phyloP scores from a whole-genome alignment of 2,329 filamentous ascomycete species.

The Sporothrix schenckii region DNA sequence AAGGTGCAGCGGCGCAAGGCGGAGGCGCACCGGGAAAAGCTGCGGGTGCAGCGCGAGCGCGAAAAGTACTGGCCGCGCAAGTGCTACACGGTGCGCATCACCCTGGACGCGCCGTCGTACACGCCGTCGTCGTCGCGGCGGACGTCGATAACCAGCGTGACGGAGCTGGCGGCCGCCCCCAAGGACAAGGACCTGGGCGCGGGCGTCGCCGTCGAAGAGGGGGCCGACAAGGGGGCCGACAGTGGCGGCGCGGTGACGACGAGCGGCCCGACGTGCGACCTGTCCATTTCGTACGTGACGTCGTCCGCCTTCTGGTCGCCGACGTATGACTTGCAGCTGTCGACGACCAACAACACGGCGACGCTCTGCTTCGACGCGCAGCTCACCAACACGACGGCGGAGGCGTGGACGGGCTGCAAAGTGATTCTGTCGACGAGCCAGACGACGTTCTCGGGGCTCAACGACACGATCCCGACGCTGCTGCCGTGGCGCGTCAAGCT shows the following conservation, averaged over 20 bases:
- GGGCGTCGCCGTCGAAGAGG: slow-evolving; percentile 14
- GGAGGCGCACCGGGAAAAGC: slow-evolving; percentile 47
- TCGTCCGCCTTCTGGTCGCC: slow-evolving; percentile 61
- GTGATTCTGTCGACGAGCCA: slow-evolving; percentile 66
- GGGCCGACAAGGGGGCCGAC: not conserved
- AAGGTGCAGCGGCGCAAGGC: slow-evolving; percentile 41
- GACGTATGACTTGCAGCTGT: slow-evolving; percentile 65
- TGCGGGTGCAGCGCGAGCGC: slow-evolving; percentile 49
- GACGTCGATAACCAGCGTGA: slow-evolving; percentile 55
- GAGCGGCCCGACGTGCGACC: slow-evolving; percentile 44
- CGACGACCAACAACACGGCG: slow-evolving; percentile 56
- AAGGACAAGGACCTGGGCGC: slow-evolving; percentile 30
- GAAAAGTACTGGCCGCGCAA: slow-evolving; percentile 55
- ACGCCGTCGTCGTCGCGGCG: slow-evolving; percentile 54
- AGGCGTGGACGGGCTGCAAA: slow-evolving; percentile 64
- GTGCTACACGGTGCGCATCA: slow-evolving; percentile 55
- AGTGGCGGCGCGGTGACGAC: not conserved
- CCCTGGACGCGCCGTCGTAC: slow-evolving; percentile 51
- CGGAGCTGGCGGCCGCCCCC: slow-evolving; percentile 50
- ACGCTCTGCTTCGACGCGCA: slow-evolving; percentile 64
- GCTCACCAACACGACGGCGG: slow-evolving; percentile 64
- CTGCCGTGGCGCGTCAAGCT: slow-evolving; percentile 61
- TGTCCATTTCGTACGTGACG: slow-evolving; percentile 64
- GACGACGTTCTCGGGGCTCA: slow-evolving; percentile 58
- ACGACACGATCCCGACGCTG: slow-evolving; percentile 59